Evolutionary conservation across 805 yeast species (phyloP), one percentile per base, ranked within the genome.

Genomic region (Zygotorulaspora danielsina): DNA sequence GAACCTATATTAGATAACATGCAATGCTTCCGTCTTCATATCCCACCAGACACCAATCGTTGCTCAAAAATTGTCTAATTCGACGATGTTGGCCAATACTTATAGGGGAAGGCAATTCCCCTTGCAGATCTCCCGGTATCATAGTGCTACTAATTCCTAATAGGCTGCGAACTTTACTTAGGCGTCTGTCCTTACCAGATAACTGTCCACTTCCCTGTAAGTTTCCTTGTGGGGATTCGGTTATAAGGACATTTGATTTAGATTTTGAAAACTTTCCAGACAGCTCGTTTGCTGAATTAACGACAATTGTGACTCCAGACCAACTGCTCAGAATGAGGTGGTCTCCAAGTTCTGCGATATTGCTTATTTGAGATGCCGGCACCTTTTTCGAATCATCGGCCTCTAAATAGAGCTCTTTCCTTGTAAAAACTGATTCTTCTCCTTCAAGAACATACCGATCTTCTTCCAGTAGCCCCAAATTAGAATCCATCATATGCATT

Each of bases 11-110:
- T 19, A 36, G 36, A 38, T 49, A 39, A 6, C 53, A 20, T 4
- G 53, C 44, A 17, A 57, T 54, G 19, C 44, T 48, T 1, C 66
- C 66, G 38, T 60, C 64, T 16, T 50, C 57, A 34, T 55, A 60
- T 5, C 64, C 65, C 18, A 60, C 44, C n/a, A 55, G 38, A 34
- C 56, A 50, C 66, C 66, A 61, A 6, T 46, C 34, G 4, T 42
- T 36, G 2, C 25, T 17, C 5, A 42, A 20, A 28, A 53, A 49
- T n/a, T 39, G 32, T 2, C 19, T 22, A 2, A 49, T 15, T 20
- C 63, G 41, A 26, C 61, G 50, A 17, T 32, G 30, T 22, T 46
- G 41, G 11, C 59, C 54, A 6, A 33, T 26, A 20, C 37, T 12
- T 10, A 13, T 13, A 27, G 16, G n/a, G 9, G 16, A 13, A 8